Evolutionary conservation across 2,329 filamentous ascomycete species (phyloP), one percentile per base, ranked within the genome.

Genomic region (Fusarium succisae): DNA sequence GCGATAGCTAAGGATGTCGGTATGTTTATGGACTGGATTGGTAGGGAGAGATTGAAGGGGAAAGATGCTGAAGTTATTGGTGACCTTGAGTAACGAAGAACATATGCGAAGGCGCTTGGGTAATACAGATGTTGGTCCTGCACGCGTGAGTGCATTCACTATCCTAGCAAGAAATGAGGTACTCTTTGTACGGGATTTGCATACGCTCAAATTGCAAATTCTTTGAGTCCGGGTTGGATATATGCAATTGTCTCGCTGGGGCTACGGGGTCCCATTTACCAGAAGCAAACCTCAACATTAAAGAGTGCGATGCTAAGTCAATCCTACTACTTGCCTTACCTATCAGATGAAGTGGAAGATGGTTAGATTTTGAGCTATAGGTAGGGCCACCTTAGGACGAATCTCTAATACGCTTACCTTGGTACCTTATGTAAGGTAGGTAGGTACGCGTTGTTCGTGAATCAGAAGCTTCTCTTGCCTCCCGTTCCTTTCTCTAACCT

Each of bases 1-100:
- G 86, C 89, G 69, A 86, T 95, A 55, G 89, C 89, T 24, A 93
- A 93, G 82, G 93, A 95, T 79, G 92, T 94, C 12, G 88, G 89
- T 10, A 83, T 92, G 75, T 93, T 94, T 74, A 79, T 94, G 71
- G 81, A 82, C 6, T 94, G 91, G 91, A 85, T 91, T 59, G 83
- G 81, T 5, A 79, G 77, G 63, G 84, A 88, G 80, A 83, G 87
- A 74, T 72, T 70, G 63, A 81, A 76, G 62, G 72, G 55, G 9
- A 63, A 45, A 41, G 70, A 75, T 44, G 73, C 58, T 32, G 51
- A 66, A 35, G 61, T 63, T 17, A 53, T 68, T 53, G 62, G 63
- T 3, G 63, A 71, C 38, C 37, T 72, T 47, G 47, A 72, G 44
- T 61, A 56, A 32, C 15, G 38, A n/a, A 59, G 26, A 47, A 32